Base-by-base conservation (phyloP, 371 early-diverging fungal species). In the Coemansia sp. region DNA sequence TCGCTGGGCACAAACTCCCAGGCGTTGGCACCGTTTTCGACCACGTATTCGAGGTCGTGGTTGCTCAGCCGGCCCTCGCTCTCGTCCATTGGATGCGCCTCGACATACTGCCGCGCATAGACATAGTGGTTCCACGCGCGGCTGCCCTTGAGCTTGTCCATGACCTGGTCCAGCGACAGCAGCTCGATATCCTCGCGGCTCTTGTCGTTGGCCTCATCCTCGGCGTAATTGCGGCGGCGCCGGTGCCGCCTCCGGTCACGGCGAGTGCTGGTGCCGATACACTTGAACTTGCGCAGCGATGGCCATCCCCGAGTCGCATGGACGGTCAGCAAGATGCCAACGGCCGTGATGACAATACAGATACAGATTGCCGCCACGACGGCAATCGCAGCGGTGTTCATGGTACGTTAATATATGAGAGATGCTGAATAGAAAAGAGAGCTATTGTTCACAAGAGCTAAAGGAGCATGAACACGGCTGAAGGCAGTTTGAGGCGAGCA, bases 1-100 rank as follows among this genome's bases (percentile, higher is more conserved):
- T 31, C n/a, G 11, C 14, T 51, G 1, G 61, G 72, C 16, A n/a
- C 61, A 57, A 71, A 66, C 63, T 55, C 67, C 76, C 76, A 75
- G 14, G 76, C 76, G 33, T 34, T 43, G 34, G 65, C 76, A n/a
- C 76, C 76, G 26, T 71, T 54, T 61, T 75, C 76, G 11, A 72
- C 38, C 2, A 75, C 67, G 26, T 55, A 56, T 31, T 75, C 76
- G 10, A 59, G 45, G 33, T 72, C 76, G 30, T 52, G 48, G 34
- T 45, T 45, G 45, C 56, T 50, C 40, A 75, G 62, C 14, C 36
- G 33, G n/a, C 72, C 76, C 35, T 71, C 63, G 57, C 66, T 59
- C 34, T 69, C 67, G 72, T 75, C 76, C 33, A 59, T 57, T 20
- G 63, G 59, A 43, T 72, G 69, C n/a, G 55, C 40, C n/a, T 61